Evolutionary conservation across 208 protist species (phyloP).

Genomic region (Trypanosoma lewisi): DNA sequence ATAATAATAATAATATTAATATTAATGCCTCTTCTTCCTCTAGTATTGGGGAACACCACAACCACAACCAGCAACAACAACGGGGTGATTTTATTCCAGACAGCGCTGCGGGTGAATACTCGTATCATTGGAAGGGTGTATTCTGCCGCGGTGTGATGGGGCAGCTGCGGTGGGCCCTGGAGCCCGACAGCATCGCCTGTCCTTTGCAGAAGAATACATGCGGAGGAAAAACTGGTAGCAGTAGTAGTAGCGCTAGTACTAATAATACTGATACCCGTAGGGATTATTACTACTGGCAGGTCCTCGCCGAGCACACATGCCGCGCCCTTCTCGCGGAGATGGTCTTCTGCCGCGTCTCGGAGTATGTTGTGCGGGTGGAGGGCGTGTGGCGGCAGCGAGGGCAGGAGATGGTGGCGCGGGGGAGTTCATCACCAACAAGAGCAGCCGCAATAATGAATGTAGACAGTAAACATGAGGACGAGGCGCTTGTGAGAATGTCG

Average conservation of each 20-base stretch:
- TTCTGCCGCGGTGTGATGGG: constrained; percentile 61
- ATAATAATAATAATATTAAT: too few species aligned
- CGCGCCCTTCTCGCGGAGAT: constrained; percentile 55
- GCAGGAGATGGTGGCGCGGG: constrained; percentile 8
- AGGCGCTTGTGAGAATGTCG: constrained; percentile 3
- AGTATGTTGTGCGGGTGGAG: constrained; percentile 66
- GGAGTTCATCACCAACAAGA: too few species aligned
- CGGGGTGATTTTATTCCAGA: background rate
- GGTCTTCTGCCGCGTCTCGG: constrained; percentile 40
- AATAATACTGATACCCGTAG: too few species aligned
- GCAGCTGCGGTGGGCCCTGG: constrained; percentile 65
- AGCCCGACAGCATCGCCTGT: constrained; percentile 33
- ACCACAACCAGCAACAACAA: too few species aligned
- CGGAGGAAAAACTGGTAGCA: background rate
- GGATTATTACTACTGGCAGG: constrained; percentile 29
- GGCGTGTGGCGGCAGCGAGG: constrained; percentile 33
- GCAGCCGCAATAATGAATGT: background rate
- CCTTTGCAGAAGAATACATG: constrained; percentile 20
- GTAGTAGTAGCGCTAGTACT: background rate
- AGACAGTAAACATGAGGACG: background rate
- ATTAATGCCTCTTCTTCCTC: too few species aligned
- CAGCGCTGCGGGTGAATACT: constrained; percentile 10
- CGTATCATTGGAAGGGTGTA: constrained; percentile 28
- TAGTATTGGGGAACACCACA: too few species aligned
- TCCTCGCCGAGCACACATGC: constrained; percentile 46